A percentile compares a stretch with the other conserved stretches of the same genome.
Conservation (phyloP, 306 rosid species). For the Alnus glutinosa region DNA sequence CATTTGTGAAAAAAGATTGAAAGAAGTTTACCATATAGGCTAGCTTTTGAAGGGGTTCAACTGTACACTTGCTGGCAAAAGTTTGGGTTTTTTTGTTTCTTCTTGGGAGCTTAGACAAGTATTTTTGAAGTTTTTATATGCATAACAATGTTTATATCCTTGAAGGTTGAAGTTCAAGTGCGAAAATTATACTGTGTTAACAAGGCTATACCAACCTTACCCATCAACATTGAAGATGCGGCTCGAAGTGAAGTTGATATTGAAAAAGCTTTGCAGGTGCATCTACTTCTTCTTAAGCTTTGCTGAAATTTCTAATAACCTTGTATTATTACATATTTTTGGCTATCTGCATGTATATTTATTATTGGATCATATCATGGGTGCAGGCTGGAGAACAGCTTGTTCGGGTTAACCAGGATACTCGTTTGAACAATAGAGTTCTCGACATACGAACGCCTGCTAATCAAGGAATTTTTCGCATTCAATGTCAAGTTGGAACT, state of each 20-base stretch:
- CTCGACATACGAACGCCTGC: conserved; percentile 80
- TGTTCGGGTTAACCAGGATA: conserved; percentile 90
- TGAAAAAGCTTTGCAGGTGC: conserved; percentile 71
- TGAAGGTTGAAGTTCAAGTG: conserved; percentile 86
- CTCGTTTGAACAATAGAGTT: conserved; percentile 72
- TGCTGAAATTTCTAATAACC: no score
- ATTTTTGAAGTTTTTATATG: not conserved
- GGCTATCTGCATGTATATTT: conserved; percentile 13
- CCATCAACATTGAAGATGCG: conserved; percentile 85
- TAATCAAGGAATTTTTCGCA: conserved; percentile 75
- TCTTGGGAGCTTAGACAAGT: not conserved
- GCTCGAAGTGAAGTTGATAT: conserved; percentile 81
- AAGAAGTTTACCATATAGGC: not conserved
- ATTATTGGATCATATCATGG: conserved; percentile 22
- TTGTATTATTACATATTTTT: not conserved
- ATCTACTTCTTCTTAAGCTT: not conserved
- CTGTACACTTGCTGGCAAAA: not conserved
- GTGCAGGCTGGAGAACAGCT: conserved; percentile 77
- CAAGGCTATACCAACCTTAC: conserved; percentile 69
- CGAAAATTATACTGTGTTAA: conserved; percentile 65
- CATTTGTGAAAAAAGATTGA: not conserved
- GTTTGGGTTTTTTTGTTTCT: no score
- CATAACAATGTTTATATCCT: conserved; percentile 2
- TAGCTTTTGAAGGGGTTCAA: no score
- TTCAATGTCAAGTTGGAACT: conserved; percentile 59